A percentile compares a stretch with the other conserved stretches of the same genome.
phyloP scores from a whole-genome alignment of 2,329 filamentous ascomycete genomes.

The Trichoderma pleuroti region DNA sequence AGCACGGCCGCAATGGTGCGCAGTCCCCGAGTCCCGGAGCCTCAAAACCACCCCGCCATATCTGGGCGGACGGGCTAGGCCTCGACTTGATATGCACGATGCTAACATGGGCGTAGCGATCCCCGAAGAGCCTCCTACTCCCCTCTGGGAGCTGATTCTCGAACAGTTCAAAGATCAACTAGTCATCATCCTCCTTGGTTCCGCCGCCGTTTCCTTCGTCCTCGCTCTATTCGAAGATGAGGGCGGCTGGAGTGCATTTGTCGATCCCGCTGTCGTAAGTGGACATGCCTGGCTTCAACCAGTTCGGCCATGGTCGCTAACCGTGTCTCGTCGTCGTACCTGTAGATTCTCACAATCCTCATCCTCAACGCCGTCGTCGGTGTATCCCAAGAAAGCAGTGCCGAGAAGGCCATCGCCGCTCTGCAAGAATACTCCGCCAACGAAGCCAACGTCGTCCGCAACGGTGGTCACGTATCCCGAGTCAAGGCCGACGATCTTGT shows the following conservation, averaged over 20 bases:
- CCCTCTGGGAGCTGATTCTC: conserved; percentile 91
- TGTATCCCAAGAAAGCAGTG: conserved; percentile 97
- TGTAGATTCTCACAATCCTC: conserved; percentile 88
- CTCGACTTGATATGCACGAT: neutral
- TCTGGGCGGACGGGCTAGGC: neutral
- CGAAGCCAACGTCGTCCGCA: conserved; percentile 87
- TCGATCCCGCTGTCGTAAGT: conserved; percentile 88
- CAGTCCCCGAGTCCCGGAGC: conserved; percentile 11
- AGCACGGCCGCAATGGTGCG: conserved; percentile 66
- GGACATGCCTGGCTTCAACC: neutral
- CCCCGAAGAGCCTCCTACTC: conserved; percentile 88
- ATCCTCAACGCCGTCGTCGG: conserved; percentile 96
- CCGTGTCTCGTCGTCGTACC: neutral
- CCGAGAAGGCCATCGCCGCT: conserved; percentile 96
- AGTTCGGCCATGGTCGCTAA: neutral
- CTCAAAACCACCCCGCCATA: neutral
- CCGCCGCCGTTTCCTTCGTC: conserved; percentile 88
- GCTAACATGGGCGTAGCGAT: conserved; percentile 44
- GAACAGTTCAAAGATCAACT: conserved; percentile 99
- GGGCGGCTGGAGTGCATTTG: conserved; percentile 94
- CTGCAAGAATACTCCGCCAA: conserved; percentile 99
- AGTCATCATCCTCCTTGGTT: conserved; percentile 89
- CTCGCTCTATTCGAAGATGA: conserved; percentile 90
- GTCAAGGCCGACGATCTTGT: conserved; percentile 97
- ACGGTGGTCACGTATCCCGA: conserved; percentile 69